A percentile compares a stretch with the other conserved stretches of the same genome.
Conservation (phyloP, 768 basidiomycete genomes). For the Pilatotrama ljubarskyi region DNA sequence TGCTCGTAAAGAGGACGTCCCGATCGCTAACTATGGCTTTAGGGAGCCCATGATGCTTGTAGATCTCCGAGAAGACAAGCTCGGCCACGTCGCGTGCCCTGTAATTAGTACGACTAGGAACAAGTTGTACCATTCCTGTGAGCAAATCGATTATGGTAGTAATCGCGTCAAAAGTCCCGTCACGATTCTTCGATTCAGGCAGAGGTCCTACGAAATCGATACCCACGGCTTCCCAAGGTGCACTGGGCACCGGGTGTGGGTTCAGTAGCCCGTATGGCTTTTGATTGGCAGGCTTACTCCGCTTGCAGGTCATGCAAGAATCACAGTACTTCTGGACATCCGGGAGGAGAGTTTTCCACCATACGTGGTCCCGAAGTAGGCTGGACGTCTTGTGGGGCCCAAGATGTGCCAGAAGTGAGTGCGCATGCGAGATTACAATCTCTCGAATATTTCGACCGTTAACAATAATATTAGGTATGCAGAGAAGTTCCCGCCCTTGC, state of each 20-base stretch:
- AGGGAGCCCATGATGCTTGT: constrained; percentile 36
- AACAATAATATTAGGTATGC: constrained; percentile 26
- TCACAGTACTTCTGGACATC: constrained; percentile 32
- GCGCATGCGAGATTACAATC: constrained; percentile 37
- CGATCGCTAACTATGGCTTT: not conserved
- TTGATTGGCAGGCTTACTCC: constrained; percentile 20
- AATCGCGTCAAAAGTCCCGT: constrained; percentile 28
- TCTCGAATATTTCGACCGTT: constrained; percentile 28
- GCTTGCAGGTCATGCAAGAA: constrained; percentile 24
- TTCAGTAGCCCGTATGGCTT: constrained; percentile 26
- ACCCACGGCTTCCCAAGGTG: constrained; percentile 40
- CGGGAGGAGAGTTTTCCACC: constrained; percentile 38
- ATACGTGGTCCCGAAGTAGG: constrained; percentile 36
- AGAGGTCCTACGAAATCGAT: constrained; percentile 43
- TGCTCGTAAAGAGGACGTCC: constrained; percentile 34
- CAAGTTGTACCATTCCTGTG: constrained; percentile 28
- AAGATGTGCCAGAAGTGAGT: constrained; percentile 40
- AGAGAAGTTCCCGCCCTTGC: not conserved
- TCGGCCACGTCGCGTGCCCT: constrained; percentile 36
- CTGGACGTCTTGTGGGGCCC: constrained; percentile 35
- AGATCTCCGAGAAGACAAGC: constrained; percentile 35
- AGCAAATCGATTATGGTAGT: constrained; percentile 26
- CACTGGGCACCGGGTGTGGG: constrained; percentile 28
- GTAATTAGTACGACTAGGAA: constrained; percentile 33
- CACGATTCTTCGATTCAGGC: constrained; percentile 29